Evolutionary conservation across 2,329 filamentous ascomycete species (phyloP).

Genomic region (Fusarium sp.): DNA sequence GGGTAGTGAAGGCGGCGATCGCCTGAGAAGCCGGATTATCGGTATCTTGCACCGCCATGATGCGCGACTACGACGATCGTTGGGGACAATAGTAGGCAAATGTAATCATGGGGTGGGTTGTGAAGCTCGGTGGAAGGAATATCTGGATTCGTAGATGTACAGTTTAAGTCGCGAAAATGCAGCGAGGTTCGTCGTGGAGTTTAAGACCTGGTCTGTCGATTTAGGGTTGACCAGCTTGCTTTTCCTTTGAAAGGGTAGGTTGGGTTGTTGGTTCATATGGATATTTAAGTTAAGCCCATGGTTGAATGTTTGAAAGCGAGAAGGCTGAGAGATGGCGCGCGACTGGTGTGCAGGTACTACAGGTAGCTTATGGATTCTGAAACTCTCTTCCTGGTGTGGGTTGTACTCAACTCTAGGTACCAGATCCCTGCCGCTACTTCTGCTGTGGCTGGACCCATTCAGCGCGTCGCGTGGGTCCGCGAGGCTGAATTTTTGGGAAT

Average conservation of each 20-base stretch:
- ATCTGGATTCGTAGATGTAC: background rate
- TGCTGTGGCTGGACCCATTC: slow-evolving; percentile 30
- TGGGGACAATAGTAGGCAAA: slow-evolving; percentile 15
- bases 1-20: slow-evolving; percentile 63
- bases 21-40: slow-evolving; percentile 62
- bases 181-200: background rate
- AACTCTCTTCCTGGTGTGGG: background rate
- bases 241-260: slow-evolving; percentile 2
- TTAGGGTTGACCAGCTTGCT: background rate
- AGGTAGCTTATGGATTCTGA: slow-evolving; percentile 6
- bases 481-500: slow-evolving; percentile 53
- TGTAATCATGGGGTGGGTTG: slow-evolving; percentile 20
- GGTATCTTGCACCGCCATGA: slow-evolving; percentile 63
- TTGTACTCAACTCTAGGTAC: slow-evolving; percentile 9
- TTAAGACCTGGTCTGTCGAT: background rate
- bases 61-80: slow-evolving; percentile 35
- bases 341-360: slow-evolving; percentile 15
- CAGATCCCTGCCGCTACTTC: slow-evolving; percentile 20
- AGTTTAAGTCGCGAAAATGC: background rate
- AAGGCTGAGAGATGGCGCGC: slow-evolving; percentile 40
- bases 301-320: slow-evolving; percentile 24
- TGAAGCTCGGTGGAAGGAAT: background rate
- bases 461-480: slow-evolving; percentile 45
- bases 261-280: background rate
- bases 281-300: slow-evolving; percentile 5